A percentile compares a stretch with the other conserved stretches of the same genome.
Conservation (phyloP, 371 early-diverging fungal species). For the Phascolomyces articulosus region DNA sequence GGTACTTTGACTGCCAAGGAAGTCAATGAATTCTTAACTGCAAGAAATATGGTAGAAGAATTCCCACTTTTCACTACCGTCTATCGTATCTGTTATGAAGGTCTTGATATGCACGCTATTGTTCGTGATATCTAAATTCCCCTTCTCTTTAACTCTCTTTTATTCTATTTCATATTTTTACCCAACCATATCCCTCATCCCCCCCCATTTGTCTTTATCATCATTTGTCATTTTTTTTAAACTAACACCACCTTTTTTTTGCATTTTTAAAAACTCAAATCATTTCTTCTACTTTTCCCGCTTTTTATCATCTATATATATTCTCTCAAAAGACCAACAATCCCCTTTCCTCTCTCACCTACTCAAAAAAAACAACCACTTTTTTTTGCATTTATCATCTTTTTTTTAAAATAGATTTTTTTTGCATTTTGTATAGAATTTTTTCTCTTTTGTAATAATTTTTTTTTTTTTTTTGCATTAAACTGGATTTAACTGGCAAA, state of each 20-base stretch:
- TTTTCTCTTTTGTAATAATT: neutral
- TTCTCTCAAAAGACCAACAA: too few species aligned
- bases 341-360: too few species aligned
- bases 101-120: constrained; percentile 42
- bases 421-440: neutral
- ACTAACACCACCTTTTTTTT: too few species aligned
- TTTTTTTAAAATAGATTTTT: neutral
- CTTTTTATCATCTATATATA: too few species aligned
- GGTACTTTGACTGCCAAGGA: constrained; percentile 94
- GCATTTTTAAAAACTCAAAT: too few species aligned
- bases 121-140: constrained; percentile 31
- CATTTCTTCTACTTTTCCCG: too few species aligned
- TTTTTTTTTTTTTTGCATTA: neutral
- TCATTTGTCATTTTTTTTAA: neutral
- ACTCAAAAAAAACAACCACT: too few species aligned
- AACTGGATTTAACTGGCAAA: too few species aligned
- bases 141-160: too few species aligned
- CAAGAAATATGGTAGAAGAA: constrained; percentile 65
- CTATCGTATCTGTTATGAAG: constrained; percentile 88
- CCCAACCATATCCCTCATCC: neutral
- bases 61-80: constrained; percentile 91
- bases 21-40: constrained; percentile 79
- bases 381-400: too few species aligned
- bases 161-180: too few species aligned
- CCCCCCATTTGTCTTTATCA: neutral